These are phyloP conservation scores for Cladosporium sp. DNA, from an alignment of 2,329 filamentous ascomycete species.

Conservation along the genomic window DNA sequence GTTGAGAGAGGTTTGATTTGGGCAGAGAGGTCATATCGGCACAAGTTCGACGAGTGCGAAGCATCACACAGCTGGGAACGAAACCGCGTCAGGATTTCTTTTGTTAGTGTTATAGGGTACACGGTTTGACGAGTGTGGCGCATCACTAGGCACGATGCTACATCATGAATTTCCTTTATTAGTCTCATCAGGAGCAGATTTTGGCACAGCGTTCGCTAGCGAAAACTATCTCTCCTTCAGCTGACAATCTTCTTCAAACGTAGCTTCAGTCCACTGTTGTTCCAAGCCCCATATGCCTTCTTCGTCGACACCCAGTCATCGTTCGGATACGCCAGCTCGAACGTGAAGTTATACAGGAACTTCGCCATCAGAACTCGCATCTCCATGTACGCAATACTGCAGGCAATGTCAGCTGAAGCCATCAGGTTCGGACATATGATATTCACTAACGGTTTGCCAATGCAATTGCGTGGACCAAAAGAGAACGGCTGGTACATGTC, in stretches of 20 bases:
- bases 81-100: background rate
- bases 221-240: background rate
- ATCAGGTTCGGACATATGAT: conserved; percentile 8
- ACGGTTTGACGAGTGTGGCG: background rate
- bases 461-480: conserved; percentile 34
- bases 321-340: conserved; percentile 23
- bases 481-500: conserved; percentile 32
- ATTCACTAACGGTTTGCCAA: conserved; percentile 24
- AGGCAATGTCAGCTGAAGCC: background rate
- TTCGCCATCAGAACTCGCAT: conserved; percentile 40
- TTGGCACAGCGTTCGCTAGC: background rate
- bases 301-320: conserved; percentile 6
- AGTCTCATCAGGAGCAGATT: background rate
- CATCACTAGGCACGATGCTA: background rate
- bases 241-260: background rate
- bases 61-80: background rate
- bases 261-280: conserved; percentile 10
- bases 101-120: background rate
- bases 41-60: background rate
- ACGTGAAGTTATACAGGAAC: conserved; percentile 43
- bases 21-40: background rate
- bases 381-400: conserved; percentile 36
- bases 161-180: background rate
- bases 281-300: conserved; percentile 9
- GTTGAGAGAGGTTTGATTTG: background rate